Base-by-base conservation (phyloP, 2,329 filamentous ascomycete genomes). In the Ceratocystis papillata region DNA sequence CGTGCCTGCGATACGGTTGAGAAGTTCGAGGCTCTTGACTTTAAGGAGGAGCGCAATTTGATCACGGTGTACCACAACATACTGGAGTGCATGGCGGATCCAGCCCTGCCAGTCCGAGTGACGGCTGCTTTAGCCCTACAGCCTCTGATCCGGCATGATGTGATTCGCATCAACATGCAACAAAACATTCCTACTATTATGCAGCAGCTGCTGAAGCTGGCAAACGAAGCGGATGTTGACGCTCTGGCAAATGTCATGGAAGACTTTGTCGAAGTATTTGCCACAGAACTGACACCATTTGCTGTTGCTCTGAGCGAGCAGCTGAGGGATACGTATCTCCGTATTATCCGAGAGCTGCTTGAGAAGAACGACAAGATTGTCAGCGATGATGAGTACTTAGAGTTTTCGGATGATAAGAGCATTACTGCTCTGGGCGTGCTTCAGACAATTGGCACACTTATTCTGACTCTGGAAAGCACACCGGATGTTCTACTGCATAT, bases 171-270 rank as follows among this genome's bases (percentile, higher is more conserved):
- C 50, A 94, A 89, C 76, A 97, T 99, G 94, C 92, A 96, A 77
- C 86, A 92, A 73, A 96, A 92, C 75, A 99, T 99, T 70, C 92
- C 94, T 17, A 95, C 96, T 72, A 97, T 99, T 73, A 99, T 99
- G 94, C 95, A 97, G 77, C 93, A 99, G 76, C 82, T 99, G 15
- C 81, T 99, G 65, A 97, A 97, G 78, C 80, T 99, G 67, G 93
- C 94, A 33, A 99, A 99, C 73, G 94, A 99, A 77, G 94, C 95
- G 67, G 94, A 99, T 73, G 93, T 99, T 61, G 94, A 99, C 75
- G 92, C 94, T 4, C 81, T 99, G 50, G 93, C 94, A 25, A 97
- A 97, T 73, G 94, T 99, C 48, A 99, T 99, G 94, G 94, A 99
- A 76, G 94, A 99, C 73, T 99, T 99, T 73, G 94, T 99, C 59